Conservation (phyloP, 495 filamentous ascomycete species). For the Xylaria cubensis region DNA sequence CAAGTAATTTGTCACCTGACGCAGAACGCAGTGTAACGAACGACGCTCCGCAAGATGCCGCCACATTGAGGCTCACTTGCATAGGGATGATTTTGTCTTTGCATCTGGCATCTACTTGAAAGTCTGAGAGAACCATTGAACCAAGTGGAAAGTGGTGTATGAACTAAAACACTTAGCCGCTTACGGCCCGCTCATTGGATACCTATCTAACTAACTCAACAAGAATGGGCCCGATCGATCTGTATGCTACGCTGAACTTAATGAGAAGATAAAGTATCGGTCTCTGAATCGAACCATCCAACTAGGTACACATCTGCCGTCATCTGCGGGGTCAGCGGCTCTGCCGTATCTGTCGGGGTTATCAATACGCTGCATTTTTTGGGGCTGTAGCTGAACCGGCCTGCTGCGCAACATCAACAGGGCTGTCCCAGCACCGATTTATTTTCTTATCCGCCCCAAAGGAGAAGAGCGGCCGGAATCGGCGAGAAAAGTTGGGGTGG, state of each 20-base stretch:
- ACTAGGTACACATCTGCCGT: not conserved
- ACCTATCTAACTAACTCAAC: not conserved
- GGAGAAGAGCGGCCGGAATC: not conserved
- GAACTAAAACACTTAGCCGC: not conserved
- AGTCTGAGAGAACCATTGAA: not conserved
- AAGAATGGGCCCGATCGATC: not conserved
- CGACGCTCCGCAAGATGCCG: not conserved
- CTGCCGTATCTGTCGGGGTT: not conserved
- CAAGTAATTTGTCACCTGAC: not conserved
- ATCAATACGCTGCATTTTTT: not conserved
- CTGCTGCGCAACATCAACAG: not conserved
- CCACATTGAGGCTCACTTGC: not conserved
- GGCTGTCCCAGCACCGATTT: not conserved
- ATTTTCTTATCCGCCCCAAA: not conserved
- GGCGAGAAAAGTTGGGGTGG: not conserved
- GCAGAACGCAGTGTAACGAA: not conserved
- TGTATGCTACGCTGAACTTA: not conserved
- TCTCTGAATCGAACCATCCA: not conserved
- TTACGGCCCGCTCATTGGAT: not conserved
- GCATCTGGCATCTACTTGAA: not conserved
- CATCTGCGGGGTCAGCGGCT: constrained; percentile 11
- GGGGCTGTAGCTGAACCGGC: not conserved
- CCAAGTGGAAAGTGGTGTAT: not conserved
- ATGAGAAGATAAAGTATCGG: not conserved
- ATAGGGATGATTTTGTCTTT: not conserved